Percentiles rank a stretch among this genome's conserved stretches.
Conservation (phyloP, 805 yeast genomes). For the Limtongia smithiae region DNA sequence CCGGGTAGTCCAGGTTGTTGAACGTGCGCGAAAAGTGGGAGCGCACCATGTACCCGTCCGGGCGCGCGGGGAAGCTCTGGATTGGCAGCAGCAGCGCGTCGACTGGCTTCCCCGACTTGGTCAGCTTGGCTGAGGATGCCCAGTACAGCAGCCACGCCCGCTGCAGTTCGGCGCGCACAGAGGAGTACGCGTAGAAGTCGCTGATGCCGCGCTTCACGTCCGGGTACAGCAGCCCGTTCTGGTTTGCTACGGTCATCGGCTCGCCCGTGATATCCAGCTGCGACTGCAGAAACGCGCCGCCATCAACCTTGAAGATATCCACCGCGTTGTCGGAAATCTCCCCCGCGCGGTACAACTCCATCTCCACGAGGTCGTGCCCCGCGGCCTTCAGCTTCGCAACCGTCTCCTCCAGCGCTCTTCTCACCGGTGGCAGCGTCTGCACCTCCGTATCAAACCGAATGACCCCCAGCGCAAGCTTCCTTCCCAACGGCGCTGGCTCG, state of each 20-base stretch:
- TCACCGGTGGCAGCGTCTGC: slow-evolving; percentile 56
- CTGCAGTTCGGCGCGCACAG: slow-evolving; percentile 26
- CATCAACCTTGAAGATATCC: slow-evolving; percentile 25
- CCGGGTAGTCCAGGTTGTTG: slow-evolving; percentile 26
- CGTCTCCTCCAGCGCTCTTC: slow-evolving; percentile 50
- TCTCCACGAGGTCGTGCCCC: slow-evolving; percentile 51
- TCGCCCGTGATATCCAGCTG: slow-evolving; percentile 25
- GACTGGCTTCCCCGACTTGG: slow-evolving; percentile 26
- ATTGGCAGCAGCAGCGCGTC: slow-evolving; percentile 27
- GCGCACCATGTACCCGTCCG: slow-evolving; percentile 27
- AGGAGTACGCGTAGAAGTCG: slow-evolving; percentile 24
- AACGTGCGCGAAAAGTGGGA: slow-evolving; percentile 27
- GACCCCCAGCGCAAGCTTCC: slow-evolving; percentile 26
- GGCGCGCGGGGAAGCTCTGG: slow-evolving; percentile 26
- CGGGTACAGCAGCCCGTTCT: slow-evolving; percentile 26
- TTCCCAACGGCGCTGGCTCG: slow-evolving; percentile 34
- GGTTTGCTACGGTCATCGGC: slow-evolving; percentile 24
- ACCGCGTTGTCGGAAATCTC: slow-evolving; percentile 28
- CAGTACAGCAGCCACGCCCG: slow-evolving; percentile 26
- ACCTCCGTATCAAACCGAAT: slow-evolving; percentile 41
- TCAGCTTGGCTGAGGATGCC: slow-evolving; percentile 18
- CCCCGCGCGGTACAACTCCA: slow-evolving; percentile 19
- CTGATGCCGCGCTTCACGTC: slow-evolving; percentile 24
- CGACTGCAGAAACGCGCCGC: slow-evolving; percentile 21
- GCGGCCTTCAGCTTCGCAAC: slow-evolving; percentile 55